Conservation (phyloP, 2,329 filamentous ascomycete species). For the Zymoseptoria brevis region DNA sequence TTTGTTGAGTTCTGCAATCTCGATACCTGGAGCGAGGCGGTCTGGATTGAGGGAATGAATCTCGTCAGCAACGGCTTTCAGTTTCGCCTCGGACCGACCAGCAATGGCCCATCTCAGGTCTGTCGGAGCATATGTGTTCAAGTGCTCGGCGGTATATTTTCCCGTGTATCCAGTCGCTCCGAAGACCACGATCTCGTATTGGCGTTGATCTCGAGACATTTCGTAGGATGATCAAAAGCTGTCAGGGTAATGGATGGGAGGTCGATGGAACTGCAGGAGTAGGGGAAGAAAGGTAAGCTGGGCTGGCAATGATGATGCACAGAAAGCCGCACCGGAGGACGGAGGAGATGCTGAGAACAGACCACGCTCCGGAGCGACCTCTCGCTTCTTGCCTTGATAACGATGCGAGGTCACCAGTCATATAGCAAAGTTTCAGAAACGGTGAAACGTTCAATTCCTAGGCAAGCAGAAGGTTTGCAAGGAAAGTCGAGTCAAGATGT, state of each 20-base stretch:
- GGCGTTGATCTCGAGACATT: constrained; percentile 36
- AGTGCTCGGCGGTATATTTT: constrained; percentile 65
- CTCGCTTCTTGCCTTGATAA: neutral
- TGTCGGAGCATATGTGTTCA: constrained; percentile 61
- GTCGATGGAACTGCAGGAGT: neutral
- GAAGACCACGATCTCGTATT: constrained; percentile 59
- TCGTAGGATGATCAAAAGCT: neutral
- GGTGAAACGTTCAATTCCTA: too few species aligned
- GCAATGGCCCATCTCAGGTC: constrained; percentile 82
- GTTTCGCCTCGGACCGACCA: constrained; percentile 69
- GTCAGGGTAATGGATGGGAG: neutral
- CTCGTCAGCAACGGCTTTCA: constrained; percentile 59
- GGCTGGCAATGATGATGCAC: neutral
- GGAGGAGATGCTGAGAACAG: neutral
- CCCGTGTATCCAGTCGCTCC: constrained; percentile 79
- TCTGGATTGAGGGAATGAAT: constrained; percentile 61
- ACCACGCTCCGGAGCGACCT: neutral
- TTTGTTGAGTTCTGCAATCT: constrained; percentile 41
- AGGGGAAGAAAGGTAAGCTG: neutral
- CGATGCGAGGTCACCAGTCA: neutral
- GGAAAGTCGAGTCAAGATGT: neutral
- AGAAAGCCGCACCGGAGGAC: neutral
- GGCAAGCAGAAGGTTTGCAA: too few species aligned
- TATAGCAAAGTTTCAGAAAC: neutral
- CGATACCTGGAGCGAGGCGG: constrained; percentile 59